phyloP scores from a whole-genome alignment of 306 rosid genomes.

The Castanea sativa region DNA sequence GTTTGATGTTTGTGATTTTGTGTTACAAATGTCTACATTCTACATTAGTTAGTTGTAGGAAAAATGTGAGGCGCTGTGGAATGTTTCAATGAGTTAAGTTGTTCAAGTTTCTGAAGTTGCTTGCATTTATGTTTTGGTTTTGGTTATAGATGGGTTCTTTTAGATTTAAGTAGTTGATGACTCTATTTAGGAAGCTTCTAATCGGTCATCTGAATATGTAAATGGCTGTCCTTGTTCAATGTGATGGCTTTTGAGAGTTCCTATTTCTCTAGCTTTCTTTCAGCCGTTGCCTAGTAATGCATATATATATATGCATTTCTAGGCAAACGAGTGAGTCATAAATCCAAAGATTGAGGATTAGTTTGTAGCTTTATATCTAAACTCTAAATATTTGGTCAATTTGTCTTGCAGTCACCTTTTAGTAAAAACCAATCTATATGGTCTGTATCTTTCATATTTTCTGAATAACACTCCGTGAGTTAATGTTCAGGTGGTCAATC shows the following conservation, averaged over 20 bases:
- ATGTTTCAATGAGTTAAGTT: background rate
- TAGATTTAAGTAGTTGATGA: background rate
- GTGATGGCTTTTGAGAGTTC: background rate
- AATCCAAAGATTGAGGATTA: background rate
- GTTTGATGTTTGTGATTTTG: background rate
- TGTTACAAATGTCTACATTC: background rate
- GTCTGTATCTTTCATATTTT: background rate
- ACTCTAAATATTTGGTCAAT: background rate
- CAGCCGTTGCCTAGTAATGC: background rate
- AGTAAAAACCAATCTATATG: background rate
- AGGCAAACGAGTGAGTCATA: background rate
- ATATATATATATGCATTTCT: too few species aligned
- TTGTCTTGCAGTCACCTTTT: background rate
- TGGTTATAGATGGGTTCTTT: background rate
- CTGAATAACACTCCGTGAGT: background rate
- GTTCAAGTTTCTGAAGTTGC: background rate
- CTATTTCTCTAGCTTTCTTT: background rate
- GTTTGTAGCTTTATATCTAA: background rate
- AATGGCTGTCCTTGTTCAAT: background rate
- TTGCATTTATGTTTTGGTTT: background rate
- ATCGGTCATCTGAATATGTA: background rate
- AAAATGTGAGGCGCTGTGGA: background rate
- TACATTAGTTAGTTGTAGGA: background rate
- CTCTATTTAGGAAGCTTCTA: background rate
- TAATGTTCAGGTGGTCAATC: background rate